Conservation (phyloP, 495 filamentous ascomycete species). For the Annulohypoxylon nitens region DNA sequence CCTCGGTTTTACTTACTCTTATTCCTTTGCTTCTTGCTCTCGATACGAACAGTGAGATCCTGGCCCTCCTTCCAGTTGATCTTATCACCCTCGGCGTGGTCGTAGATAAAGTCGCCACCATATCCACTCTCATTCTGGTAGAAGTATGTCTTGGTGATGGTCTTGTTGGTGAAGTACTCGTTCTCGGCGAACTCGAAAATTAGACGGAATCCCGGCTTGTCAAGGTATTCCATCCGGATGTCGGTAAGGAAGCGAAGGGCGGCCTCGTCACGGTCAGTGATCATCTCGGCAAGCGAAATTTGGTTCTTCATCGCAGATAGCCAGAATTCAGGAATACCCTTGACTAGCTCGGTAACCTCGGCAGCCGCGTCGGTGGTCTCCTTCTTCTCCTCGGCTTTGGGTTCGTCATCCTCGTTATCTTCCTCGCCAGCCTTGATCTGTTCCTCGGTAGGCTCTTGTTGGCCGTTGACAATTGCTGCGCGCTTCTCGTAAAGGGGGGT, state of each 20-base stretch:
- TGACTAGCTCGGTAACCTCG: constrained; percentile 61
- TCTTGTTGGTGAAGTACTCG: constrained; percentile 96
- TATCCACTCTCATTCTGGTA: constrained; percentile 99
- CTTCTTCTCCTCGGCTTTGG: constrained; percentile 67
- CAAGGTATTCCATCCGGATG: constrained; percentile 98
- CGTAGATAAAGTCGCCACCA: constrained; percentile 99
- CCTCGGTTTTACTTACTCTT: constrained; percentile 81
- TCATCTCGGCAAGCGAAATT: constrained; percentile 94
- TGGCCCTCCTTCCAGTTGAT: constrained; percentile 96
- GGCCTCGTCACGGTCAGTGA: constrained; percentile 94
- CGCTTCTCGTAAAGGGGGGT: constrained; percentile 97
- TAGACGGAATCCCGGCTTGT: constrained; percentile 95
- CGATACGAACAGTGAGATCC: constrained; percentile 92
- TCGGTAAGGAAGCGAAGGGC: constrained; percentile 92
- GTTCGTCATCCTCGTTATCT: constrained; percentile 75
- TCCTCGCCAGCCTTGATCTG: constrained; percentile 89
- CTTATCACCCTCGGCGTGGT: constrained; percentile 97
- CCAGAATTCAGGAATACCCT: constrained; percentile 98
- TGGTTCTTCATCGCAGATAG: constrained; percentile 99
- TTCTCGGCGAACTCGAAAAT: constrained; percentile 98
- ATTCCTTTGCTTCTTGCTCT: constrained; percentile 99
- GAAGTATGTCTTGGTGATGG: constrained; percentile 97
- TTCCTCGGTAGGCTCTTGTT: constrained; percentile 82
- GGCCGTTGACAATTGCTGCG: constrained; percentile 91
- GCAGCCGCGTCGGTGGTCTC: constrained; percentile 67